Evolutionary conservation across 2,329 filamentous ascomycete species (phyloP), one percentile per base, ranked within the genome.

Genomic region (Sporothrix dimorphospora): DNA sequence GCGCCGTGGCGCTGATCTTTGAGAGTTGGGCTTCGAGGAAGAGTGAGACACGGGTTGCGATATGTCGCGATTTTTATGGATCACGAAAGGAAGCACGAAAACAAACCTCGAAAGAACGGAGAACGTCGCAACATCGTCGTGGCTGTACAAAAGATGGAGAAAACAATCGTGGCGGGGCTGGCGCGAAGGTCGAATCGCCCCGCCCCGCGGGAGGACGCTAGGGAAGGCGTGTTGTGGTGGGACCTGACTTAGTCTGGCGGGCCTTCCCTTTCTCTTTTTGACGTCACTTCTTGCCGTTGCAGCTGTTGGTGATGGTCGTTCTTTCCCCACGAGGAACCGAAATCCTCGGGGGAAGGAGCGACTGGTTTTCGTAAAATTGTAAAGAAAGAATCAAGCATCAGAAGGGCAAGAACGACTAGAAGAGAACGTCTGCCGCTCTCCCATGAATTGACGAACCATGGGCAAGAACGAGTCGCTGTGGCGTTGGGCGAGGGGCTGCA

Each of bases 101-200:
- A 45, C n/a, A n/a, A 24, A 8, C 38, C 59, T 45, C 47, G n/a
- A 65, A 65, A 45, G n/a, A 45, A 61, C 21, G 1, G 19, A 61
- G 34, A 24, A 42, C 24, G 21, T 19, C 12, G 38, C n/a, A 65
- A 42, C n/a, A 27, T 16, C 5, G n/a, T 45, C 11, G 59, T 65
- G 59, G 59, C 59, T 63, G 59, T 45, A 34, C 40, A 27, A 47
- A 19, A 49, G 30, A 14, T 59, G 55, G 16, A 40, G n/a, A 38
- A 21, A 59, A 14, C 14, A 19, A 27, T 27, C 53, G 53, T 65
- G 59, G 59, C n/a, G 59, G 38, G 38, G 59, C 38, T 45, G 38
- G 38, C 38, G 59, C 59, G 14, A 42, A 61, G 24, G 38, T 65
- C 34, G 38, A 63, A n/a, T 24, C 57, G 59, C 59, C 27, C 59